A percentile compares a stretch with the other conserved stretches of the same genome.
phyloP scores from a whole-genome alignment of 352 stramenopile genomes.

The Globisporangium abappressorium region DNA sequence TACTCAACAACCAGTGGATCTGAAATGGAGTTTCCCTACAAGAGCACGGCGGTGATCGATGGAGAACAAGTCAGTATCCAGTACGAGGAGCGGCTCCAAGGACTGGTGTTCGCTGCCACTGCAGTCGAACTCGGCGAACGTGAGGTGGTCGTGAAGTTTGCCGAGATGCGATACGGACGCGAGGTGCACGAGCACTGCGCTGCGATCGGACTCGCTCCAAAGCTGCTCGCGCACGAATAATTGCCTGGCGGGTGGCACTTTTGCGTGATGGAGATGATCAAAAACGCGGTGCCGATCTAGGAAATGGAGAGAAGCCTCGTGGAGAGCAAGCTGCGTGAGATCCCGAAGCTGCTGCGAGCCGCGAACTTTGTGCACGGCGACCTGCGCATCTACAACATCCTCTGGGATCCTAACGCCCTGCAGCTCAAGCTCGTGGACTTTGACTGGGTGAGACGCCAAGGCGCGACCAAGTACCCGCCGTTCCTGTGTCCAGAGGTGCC shows the following conservation, averaged over 20 bases:
- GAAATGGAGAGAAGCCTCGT: neutral
- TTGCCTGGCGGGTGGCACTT: conserved; percentile 1
- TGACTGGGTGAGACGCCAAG: neutral
- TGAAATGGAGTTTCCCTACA: conserved; percentile 1
- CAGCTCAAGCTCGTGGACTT: conserved; percentile 7
- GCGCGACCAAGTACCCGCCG: neutral
- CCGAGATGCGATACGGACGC: neutral
- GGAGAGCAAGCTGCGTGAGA: neutral
- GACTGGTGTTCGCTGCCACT: neutral
- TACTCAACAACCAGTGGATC: neutral
- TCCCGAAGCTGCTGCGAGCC: neutral
- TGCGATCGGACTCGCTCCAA: neutral
- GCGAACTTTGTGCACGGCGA: conserved; percentile 9
- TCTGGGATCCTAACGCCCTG: neutral
- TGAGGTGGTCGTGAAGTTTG: neutral
- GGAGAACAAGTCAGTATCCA: neutral
- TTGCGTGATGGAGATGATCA: conserved; percentile 1
- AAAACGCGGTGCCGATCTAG: conserved; percentile 2
- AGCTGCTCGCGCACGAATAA: neutral
- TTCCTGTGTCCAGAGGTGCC: neutral
- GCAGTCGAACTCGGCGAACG: neutral
- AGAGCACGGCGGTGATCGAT: neutral
- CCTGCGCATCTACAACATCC: conserved; percentile 9
- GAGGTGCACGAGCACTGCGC: conserved; percentile 4
- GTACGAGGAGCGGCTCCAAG: conserved; percentile 1